Base-by-base conservation (phyloP, 2,329 filamentous ascomycete genomes). In the Penicillium sp. region DNA sequence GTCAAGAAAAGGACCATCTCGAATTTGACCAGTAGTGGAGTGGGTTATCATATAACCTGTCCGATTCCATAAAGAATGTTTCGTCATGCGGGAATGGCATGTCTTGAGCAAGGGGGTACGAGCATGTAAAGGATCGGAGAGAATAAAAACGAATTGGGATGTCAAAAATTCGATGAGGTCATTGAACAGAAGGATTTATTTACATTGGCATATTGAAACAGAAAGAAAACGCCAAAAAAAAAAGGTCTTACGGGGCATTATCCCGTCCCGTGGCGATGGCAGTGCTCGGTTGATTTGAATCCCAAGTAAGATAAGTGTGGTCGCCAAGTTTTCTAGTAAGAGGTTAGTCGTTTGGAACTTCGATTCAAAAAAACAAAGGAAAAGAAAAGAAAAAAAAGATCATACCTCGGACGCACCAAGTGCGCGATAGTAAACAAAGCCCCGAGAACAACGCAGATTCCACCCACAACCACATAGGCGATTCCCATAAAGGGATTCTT, bases 301-400 rank as follows among this genome's bases (percentile, higher is more conserved):
- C 97, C 94, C 94, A 99, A 25, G 91, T 94, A 48, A 99, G 83
- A 74, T 99, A 97, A 9, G 92, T 97, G 76, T 97, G 94, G 74
- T 99, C 94, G 60, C 94, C 94, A 41, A 99, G 84, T 89, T 97
- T 99, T 70, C 94, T 93, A 65, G 10, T 29, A 50, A 50, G 21
- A 50, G 27, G 29, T 63, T 50, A 55, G 57, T 11, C 9, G 15
- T 23, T 34, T 11, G 29, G 13, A 11, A 15, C 23, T 33, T 23
- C 19, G n/a, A 21, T 31, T 23, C n/a, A 46, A 15, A 16, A 45
- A 25, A 27, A 27, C 44, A n/a, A 15, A 45, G 23, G 4, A 27
- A 23, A 23, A 23, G 23, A 23, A 23, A 23, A 23, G 23, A 23
- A 23, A 23, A 23, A 21, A 7, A 23, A 34, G 10, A n/a, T 54